Evolutionary conservation across 805 yeast species (phyloP), one percentile per base, ranked within the genome.

Genomic region (Blastobotrys terrestris): DNA sequence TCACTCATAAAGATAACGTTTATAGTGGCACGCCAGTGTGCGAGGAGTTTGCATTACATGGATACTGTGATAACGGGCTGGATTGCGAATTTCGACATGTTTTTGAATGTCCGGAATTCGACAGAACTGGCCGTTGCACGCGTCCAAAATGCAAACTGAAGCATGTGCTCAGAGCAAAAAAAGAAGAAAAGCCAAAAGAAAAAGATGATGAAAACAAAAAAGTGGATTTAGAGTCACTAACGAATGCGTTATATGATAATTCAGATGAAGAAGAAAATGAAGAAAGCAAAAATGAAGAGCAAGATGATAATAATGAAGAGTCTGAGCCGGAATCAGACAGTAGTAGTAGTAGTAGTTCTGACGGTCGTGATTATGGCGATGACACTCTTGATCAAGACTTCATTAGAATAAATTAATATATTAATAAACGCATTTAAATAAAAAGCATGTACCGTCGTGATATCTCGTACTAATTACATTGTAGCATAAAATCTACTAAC

Each of bases 91-190:
- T 77, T 46, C 66, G 76, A 39, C 95, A 87, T 62, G 66, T 69
- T 14, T 76, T 72, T 58, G 78, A 79, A 53, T 87, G 95, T 67
- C 92, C 95, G 0, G 92, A 86, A 61, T 78, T 75, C 58, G 83
- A 79, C 57, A 81, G 79, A 55, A 71, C 71, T n/a, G 85, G 84
- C 11, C 61, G 58, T 31, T 87, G 95, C 64, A 73, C 80, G 1
- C 67, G 79, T 50, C 67, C 63, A 21, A 61, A 66, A 18, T 86
- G 92, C 63, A 65, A 67, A n/a, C 68, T 86, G 46, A 62, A 63
- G 39, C 92, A 85, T 65, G 65, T 73, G 53, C 53, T 61, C 46
- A 53, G 71, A 52, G 5, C 51, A 53, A 3, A 45, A 39, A 31
- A 56, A 43, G 39, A 56, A 43, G 39, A 16, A 31, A 21, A 31